Evolutionary conservation across 371 early-diverging fungal species (phyloP), one percentile per base, ranked within the genome.

Genomic region (Lichtheimia corymbifera): DNA sequence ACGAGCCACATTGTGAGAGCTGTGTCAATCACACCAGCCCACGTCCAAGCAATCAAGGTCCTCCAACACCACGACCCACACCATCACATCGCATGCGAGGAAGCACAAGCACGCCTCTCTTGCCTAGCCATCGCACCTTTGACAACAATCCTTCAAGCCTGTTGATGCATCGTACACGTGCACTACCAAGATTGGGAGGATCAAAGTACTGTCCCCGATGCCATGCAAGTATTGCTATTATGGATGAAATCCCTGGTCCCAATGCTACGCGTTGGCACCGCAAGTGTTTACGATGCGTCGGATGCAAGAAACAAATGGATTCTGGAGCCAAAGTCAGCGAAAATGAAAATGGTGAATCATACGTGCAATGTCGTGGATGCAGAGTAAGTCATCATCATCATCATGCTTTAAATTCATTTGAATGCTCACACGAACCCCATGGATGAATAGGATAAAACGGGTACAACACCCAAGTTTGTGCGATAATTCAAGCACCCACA

Each of bases 201-300:
- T 63, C 68, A 28, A 80, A 68, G 49, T 77, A 44, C 11, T 86
- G 87, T 59, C 83, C 85, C 5, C 66, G 83, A 12, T 86, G 87
- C 59, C 64, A 62, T 6, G 55, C 68, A 18, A 72, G 76, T 17
- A 78, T 84, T 25, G 77, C 82, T 2, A 71, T 86, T 52, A 79
- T 82, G 77, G 87, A 86, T 15, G 80, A 82, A 54, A 73, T 69
- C 0, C 82, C 81, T 1, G 87, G 87, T 18, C 87, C 87, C 3
- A 66, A 77, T 40, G 77, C 76, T 4, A 83, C 73, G 20, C 76
- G 81, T 44, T 86, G 87, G 87, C 87, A 86, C 58, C 84, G 81
- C 49, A 86, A 82, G 61, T 86, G 87, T 45, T 59, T 86, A 27
- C 69, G 71, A 3, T 86, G 87, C 57, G 65, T 58, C 2, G 72